These are phyloP conservation scores for Penicillium glabrum DNA, from an alignment of 2,329 filamentous ascomycete genomes.

Conservation along the genomic window DNA sequence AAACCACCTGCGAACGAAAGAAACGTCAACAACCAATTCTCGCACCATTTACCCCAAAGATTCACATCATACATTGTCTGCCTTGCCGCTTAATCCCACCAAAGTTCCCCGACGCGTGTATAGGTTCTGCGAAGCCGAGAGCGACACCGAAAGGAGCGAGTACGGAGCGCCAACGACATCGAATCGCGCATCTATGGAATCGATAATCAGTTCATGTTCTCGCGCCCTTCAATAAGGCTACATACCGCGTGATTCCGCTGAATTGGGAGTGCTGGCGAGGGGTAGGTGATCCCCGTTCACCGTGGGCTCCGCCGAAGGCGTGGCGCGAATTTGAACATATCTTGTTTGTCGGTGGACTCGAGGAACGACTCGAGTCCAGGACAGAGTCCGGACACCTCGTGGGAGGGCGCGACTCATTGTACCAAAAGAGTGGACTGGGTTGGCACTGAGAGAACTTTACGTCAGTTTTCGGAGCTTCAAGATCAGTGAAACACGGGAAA, in stretches of 20 bases:
- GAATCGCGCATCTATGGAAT: conserved; percentile 82
- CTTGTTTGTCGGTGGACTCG: conserved; percentile 31
- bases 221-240: background rate
- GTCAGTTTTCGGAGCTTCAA: conserved; percentile 20
- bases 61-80: conserved; percentile 70
- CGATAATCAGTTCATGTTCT: conserved; percentile 11
- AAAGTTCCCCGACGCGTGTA: conserved; percentile 91
- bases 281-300: conserved; percentile 40
- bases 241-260: conserved; percentile 44
- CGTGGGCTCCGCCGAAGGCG: conserved; percentile 39
- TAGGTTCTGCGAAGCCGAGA: conserved; percentile 89
- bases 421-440: conserved; percentile 14
- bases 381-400: conserved; percentile 35
- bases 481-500: conserved; percentile 20
- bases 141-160: conserved; percentile 87
- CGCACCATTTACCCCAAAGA: background rate
- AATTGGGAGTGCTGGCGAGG: conserved; percentile 37
- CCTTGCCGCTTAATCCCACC: conserved; percentile 83
- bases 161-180: conserved; percentile 90
- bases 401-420: conserved; percentile 39
- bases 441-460: conserved; percentile 17
- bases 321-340: conserved; percentile 46
- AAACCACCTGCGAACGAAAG: conserved; percentile 64
- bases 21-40: background rate
- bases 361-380: conserved; percentile 33